A percentile compares a stretch with the other conserved stretches of the same genome.
Evolutionary conservation across 352 stramenopile species (phyloP).

Genomic region (Pythium grandisporangium): DNA sequence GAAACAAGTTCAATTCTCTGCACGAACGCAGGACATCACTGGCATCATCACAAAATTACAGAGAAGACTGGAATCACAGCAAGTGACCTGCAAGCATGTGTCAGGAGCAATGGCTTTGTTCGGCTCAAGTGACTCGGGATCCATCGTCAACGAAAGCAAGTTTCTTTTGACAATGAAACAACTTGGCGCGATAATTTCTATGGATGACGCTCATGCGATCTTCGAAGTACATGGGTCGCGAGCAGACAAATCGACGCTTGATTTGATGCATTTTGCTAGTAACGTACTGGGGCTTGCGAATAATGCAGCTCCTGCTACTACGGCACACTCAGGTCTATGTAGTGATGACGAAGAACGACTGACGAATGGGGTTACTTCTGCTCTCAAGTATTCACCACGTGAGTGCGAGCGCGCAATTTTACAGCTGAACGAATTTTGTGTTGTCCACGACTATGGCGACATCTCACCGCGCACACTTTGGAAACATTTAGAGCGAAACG

Average conservation of each 20-base stretch:
- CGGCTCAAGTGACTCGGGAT: slow-evolving; percentile 1
- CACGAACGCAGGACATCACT: slow-evolving; percentile 10
- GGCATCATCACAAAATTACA: too few species aligned
- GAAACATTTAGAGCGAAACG: slow-evolving; percentile 37
- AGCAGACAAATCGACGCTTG: slow-evolving; percentile 12
- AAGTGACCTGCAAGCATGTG: slow-evolving; percentile 3
- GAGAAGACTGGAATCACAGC: too few species aligned
- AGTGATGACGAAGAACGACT: slow-evolving; percentile 25
- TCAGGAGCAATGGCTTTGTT: slow-evolving; percentile 11
- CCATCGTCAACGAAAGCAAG: slow-evolving; percentile 9
- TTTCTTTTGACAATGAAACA: slow-evolving; percentile 23
- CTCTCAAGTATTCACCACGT: slow-evolving; percentile 18
- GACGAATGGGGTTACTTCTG: slow-evolving; percentile 13
- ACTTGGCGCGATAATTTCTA: slow-evolving; percentile 14
- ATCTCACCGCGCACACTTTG: slow-evolving; percentile 22
- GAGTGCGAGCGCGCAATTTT: slow-evolving; percentile 20
- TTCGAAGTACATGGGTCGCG: slow-evolving; percentile 15
- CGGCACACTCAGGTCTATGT: too few species aligned
- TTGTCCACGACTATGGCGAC: slow-evolving; percentile 29
- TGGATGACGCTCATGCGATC: slow-evolving; percentile 13
- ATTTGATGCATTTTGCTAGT: slow-evolving; percentile 15
- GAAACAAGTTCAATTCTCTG: slow-evolving; percentile 13
- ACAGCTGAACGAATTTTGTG: slow-evolving; percentile 42
- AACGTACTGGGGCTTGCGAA: slow-evolving; percentile 5
- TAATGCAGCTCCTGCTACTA: too few species aligned